Percentiles rank a stretch among this genome's conserved stretches.
Evolutionary conservation across 2,329 filamentous ascomycete genomes (phyloP).

Genomic region (Sclerotinia minor): DNA sequence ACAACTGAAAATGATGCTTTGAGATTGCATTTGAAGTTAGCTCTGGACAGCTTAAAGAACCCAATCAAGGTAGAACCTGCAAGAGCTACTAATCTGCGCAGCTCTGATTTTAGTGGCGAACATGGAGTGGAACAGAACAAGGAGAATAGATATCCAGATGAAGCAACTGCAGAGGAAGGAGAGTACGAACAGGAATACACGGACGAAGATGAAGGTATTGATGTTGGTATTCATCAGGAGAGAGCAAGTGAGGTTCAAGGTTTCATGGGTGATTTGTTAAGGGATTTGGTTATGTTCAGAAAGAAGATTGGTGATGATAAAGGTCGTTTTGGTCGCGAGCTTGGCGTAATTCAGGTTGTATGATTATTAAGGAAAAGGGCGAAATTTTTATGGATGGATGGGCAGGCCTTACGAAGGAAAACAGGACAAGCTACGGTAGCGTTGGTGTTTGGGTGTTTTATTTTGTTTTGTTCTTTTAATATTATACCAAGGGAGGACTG

Average conservation of each 20-base stretch:
- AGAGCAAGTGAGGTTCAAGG: slow-evolving; percentile 69
- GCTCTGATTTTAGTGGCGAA: slow-evolving; percentile 29
- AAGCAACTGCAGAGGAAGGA: slow-evolving; percentile 21
- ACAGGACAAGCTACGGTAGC: background rate
- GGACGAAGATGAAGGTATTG: slow-evolving; percentile 61
- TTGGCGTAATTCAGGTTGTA: background rate
- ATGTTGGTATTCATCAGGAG: slow-evolving; percentile 52
- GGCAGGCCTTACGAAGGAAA: background rate
- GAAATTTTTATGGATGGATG: background rate
- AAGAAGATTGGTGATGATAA: slow-evolving; percentile 85
- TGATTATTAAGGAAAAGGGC: background rate
- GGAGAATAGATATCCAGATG: slow-evolving; percentile 36
- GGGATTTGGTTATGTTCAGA: slow-evolving; percentile 77
- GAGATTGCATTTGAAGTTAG: slow-evolving; percentile 82
- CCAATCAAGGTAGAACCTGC: slow-evolving; percentile 65
- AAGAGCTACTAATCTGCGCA: slow-evolving; percentile 34
- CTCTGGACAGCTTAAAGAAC: slow-evolving; percentile 83
- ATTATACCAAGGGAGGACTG: slow-evolving; percentile 21
- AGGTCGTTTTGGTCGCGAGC: slow-evolving; percentile 54
- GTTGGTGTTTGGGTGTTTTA: slow-evolving; percentile 20
- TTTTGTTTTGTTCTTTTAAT: slow-evolving; percentile 15
- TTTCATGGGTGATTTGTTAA: slow-evolving; percentile 81
- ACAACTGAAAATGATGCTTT: slow-evolving; percentile 89
- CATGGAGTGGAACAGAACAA: slow-evolving; percentile 37
- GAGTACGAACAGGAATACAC: slow-evolving; percentile 44